Evolutionary conservation across 2,329 filamentous ascomycete species (phyloP).

Genomic region (Colletotrichum higginsianum): DNA sequence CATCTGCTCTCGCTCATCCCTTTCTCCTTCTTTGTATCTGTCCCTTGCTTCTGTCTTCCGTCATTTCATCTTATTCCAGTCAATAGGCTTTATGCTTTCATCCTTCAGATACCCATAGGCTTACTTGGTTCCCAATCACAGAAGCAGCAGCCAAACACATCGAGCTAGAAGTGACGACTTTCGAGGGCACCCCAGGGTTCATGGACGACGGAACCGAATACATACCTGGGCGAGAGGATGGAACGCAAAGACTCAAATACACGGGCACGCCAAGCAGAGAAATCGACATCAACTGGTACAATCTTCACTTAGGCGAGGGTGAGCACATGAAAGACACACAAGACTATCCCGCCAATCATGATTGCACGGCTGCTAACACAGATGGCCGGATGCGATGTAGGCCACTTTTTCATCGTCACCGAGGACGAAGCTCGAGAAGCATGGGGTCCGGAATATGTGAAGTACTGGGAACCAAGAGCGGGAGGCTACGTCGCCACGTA

Average conservation of each 20-base stretch:
- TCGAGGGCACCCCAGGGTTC: constrained; percentile 7
- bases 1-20: not conserved
- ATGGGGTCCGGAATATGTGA: constrained; percentile 8
- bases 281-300: constrained; percentile 17
- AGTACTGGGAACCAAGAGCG: constrained; percentile 4
- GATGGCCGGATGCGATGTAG: not conserved
- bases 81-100: not conserved
- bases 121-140: not conserved
- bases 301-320: not conserved
- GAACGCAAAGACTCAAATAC: not conserved
- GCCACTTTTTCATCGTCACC: constrained; percentile 4
- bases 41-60: too few relatives aligned
- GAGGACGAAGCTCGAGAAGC: constrained; percentile 19
- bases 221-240: constrained; percentile 2
- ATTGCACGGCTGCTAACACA: too few relatives aligned
- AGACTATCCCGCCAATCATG: too few relatives aligned
- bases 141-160: constrained; percentile 5
- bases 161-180: not conserved
- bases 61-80: too few relatives aligned
- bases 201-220: constrained; percentile 16
- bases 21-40: too few relatives aligned
- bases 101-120: not conserved
- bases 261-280: constrained; percentile 9
- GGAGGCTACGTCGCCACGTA: constrained; percentile 17
- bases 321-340: too few relatives aligned